phyloP scores from a whole-genome alignment of 1,284 basidiomycete species.

The Heterobasidion annosum region DNA sequence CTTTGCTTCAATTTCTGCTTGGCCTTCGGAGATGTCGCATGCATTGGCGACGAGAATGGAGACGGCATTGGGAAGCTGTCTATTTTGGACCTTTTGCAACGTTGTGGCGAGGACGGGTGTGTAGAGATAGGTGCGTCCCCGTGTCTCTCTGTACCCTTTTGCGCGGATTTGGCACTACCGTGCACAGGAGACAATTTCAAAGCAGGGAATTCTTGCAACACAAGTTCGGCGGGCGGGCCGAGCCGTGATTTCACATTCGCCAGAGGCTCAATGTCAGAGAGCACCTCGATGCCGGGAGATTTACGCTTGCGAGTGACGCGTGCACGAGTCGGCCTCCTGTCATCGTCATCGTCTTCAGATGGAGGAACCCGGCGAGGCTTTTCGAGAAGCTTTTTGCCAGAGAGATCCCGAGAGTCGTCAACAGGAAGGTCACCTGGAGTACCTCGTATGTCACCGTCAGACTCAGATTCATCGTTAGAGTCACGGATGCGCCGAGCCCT shows the following conservation, averaged over 20 bases:
- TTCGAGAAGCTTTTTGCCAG: background rate
- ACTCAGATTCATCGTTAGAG: no score
- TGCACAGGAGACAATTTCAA: background rate
- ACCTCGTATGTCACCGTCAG: no score
- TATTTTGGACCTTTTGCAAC: background rate
- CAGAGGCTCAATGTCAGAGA: background rate
- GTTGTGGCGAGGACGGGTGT: background rate
- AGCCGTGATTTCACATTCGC: no score
- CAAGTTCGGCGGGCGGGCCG: no score
- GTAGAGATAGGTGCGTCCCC: background rate
- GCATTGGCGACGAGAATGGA: background rate
- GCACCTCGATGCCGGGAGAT: background rate
- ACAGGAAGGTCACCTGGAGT: no score
- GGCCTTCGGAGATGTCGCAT: background rate
- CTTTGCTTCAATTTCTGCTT: background rate
- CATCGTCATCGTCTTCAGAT: background rate
- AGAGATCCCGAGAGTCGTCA: no score
- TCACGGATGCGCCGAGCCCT: no score
- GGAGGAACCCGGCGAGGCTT: background rate
- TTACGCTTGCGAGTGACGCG: background rate
- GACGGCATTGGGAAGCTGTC: background rate
- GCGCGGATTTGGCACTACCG: background rate
- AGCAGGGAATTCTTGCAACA: no score
- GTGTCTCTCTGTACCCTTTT: background rate
- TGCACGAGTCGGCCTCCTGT: background rate